Base-by-base conservation (phyloP, 148 eudicot species). In the Camellia sinensis region DNA sequence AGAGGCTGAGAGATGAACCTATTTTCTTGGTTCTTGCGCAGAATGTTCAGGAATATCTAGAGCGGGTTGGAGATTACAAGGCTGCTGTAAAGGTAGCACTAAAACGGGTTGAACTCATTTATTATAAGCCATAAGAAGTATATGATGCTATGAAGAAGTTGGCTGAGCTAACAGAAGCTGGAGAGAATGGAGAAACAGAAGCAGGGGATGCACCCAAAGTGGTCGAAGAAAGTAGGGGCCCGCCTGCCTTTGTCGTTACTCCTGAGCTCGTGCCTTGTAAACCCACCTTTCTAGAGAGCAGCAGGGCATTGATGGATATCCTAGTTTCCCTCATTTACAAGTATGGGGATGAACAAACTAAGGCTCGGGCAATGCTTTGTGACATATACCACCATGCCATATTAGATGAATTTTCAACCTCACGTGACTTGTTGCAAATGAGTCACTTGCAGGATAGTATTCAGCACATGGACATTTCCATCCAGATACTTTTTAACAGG, bases 321-420 rank as follows among this genome's bases (percentile, higher is more conserved):
- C 85, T 94, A 22, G 97, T 94, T 79, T 92, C 98, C 10, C 90
- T 90, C 43, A 94, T 94, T 67, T 94, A 94, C 84, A 87, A 88
- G 82, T 84, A 71, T 77, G 98, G 98, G 41, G 97, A 94, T 86
- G 98, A 94, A 82, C 85, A 95, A 43, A 94, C 97, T 10, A 94
- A 92, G 86, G 98, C 98, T 61, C 90, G 98, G 73, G 98, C 98
- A 19, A 91, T 94, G 98, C 91, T 94, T 5, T 94, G 97, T 84
- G 97, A 94, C 73, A 92, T 94, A 65, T 94, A 92, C 73, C 97
- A 94, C 78, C 98, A 94, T 87, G 97, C 98, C 29, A 88, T 94
- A 45, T 78, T 82, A 79, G 98, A 92, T 83, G 92, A 94, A 78
- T 94, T 92, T 69, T 83, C 92, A 8, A 83, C 86, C 63, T 86